Percentiles rank a stretch among this genome's conserved stretches.
Conservation (phyloP, 176 grass and related monocot genomes). For the Elaeis guineensis region DNA sequence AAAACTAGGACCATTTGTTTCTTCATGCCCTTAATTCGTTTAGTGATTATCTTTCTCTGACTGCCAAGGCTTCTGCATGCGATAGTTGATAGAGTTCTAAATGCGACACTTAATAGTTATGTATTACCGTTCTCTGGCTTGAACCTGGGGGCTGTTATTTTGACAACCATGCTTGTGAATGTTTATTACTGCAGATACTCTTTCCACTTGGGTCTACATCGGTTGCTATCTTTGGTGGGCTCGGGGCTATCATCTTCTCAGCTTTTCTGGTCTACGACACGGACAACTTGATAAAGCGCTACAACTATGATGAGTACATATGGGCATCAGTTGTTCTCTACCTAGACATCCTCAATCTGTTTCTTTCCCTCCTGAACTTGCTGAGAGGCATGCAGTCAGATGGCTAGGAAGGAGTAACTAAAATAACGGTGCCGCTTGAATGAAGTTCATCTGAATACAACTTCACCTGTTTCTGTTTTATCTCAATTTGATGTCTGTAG, state of each 20-base stretch:
- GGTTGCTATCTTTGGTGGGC: constrained; percentile 54
- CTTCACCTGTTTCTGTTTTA: no score
- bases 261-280: constrained; percentile 94
- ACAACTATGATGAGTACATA: constrained; percentile 96
- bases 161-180: not conserved
- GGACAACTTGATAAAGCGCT: constrained; percentile 76
- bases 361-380: constrained; percentile 82
- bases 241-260: constrained; percentile 85
- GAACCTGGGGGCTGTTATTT: no score
- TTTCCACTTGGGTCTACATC: constrained; percentile 78
- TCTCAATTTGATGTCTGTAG: no score
- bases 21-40: no score
- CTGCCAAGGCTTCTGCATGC: no score
- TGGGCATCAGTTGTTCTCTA: constrained; percentile 95
- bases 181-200: constrained; percentile 50
- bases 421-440: no score
- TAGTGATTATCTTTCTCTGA: no score
- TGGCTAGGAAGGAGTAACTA: constrained; percentile 21
- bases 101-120: no score
- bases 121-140: no score
- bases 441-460: no score
- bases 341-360: constrained; percentile 95
- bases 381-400: constrained; percentile 72
- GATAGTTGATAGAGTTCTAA: no score
- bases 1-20: no score